Evolutionary conservation across 495 filamentous ascomycete genomes (phyloP), one percentile per base, ranked within the genome.

Genomic region (Annulohypoxylon bovei): DNA sequence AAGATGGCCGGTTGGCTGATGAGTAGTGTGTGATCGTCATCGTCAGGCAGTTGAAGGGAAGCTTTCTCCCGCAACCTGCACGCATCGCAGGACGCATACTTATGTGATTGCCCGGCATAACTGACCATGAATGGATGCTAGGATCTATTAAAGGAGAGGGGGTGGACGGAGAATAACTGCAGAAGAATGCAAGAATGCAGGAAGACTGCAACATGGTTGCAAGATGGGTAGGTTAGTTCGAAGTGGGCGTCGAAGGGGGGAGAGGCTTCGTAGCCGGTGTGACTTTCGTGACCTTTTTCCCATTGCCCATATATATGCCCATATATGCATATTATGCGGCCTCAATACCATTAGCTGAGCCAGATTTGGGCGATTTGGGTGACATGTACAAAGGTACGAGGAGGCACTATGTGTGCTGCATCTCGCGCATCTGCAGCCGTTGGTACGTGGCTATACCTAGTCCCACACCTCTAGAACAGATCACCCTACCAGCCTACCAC

Each of bases 361-460:
- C 52, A 69, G 67, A 69, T 69, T 64, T 53, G 47, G 57, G 39
- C 39, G 39, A 42, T 42, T 42, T 42, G 39, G 50, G 67, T 69
- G 44, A 53, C 25, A 71, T 63, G 60, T 68, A 68, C 68, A 62
- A 58, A 66, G 68, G 68, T 71, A 71, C 68, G 68, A 66, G 49
- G 68, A 64, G 59, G 30, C 32, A 35, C 58, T 74, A 66, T 76
- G 68, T 75, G 72, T 68, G 73, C 76, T 78, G 78, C 78, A 78
- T 74, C 76, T 77, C 73, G 62, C 74, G 72, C 75, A 77, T 77
- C 75, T 79, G 76, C 75, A 76, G 68, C 77, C 68, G 73, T 68
- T 76, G 75, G 70, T 67, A 53, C 67, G 63, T 62, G 58, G 67
- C 65, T 70, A 61, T 64, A 70, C 62, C 68, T 62, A 74, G 62